Percentiles rank a stretch among this genome's conserved stretches.
Evolutionary conservation across 345 rosid genomes (phyloP).

Genomic region (Salix purpurea): DNA sequence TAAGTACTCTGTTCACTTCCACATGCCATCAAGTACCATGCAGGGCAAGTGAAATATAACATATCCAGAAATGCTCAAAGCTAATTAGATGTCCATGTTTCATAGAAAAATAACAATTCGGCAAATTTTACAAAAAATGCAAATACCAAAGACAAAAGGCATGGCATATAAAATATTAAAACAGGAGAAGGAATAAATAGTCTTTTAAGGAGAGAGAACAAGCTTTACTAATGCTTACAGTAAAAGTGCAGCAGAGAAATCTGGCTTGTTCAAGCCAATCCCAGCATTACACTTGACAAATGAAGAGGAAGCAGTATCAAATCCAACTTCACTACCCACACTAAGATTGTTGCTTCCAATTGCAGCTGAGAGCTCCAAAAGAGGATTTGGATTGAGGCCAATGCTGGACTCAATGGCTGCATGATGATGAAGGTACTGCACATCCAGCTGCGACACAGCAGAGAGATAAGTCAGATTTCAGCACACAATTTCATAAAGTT

Average conservation of each 20-base stretch:
- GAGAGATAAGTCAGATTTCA: conserved; percentile 4
- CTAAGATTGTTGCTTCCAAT: conserved; percentile 56
- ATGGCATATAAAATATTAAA: neutral
- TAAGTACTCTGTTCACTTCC: neutral
- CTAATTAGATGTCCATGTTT: neutral
- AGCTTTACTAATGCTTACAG: conserved; percentile 44
- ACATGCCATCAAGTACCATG: neutral
- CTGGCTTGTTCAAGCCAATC: conserved; percentile 55
- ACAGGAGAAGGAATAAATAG: neutral
- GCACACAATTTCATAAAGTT: neutral
- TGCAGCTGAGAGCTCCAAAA: conserved; percentile 68
- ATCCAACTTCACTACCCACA: conserved; percentile 74
- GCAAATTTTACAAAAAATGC: neutral
- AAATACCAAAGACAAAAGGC: neutral
- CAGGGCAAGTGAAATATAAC: neutral
- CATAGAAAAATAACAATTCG: neutral
- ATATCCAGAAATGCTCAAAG: neutral
- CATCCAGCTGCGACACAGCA: conserved; percentile 52
- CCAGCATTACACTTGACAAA: conserved; percentile 71
- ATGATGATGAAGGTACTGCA: conserved; percentile 71
- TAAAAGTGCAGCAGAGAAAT: conserved; percentile 56
- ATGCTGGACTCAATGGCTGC: conserved; percentile 66
- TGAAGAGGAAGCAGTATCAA: conserved; percentile 67
- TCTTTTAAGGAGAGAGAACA: neutral
- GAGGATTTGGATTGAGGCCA: conserved; percentile 75